phyloP scores from a whole-genome alignment of 306 rosid genomes.

The Abrus precatorius region DNA sequence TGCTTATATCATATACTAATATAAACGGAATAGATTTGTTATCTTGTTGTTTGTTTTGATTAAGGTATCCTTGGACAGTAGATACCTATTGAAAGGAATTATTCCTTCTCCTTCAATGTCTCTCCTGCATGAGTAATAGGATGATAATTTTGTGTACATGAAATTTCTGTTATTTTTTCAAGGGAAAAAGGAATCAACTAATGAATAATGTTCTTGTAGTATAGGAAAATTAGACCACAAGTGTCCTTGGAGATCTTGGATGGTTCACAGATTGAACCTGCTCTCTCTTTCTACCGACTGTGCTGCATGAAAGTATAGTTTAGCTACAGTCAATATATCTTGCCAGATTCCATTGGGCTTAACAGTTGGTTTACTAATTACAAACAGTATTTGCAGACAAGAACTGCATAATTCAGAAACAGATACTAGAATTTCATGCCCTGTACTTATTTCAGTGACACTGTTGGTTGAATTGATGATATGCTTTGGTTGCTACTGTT shows the following conservation, averaged over 20 bases:
- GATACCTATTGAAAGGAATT: neutral
- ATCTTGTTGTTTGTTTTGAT: neutral
- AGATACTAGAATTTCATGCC: neutral
- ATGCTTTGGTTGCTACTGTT: neutral
- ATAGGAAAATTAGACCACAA: neutral
- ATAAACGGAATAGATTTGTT: neutral
- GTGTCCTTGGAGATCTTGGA: neutral
- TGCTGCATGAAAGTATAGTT: neutral
- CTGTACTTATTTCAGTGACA: conserved; percentile 6
- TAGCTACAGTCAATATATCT: neutral
- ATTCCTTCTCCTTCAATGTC: neutral
- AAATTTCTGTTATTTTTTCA: neutral
- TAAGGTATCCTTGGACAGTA: neutral
- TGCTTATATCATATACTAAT: conserved; percentile 6
- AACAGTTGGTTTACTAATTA: conserved; percentile 1
- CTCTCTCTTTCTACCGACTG: conserved; percentile 17
- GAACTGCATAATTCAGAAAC: neutral
- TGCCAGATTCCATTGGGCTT: neutral
- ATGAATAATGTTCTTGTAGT: neutral
- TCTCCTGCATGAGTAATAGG: neutral
- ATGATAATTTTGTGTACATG: neutral
- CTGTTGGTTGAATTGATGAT: conserved; percentile 1
- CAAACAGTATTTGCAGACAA: neutral
- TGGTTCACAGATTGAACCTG: neutral
- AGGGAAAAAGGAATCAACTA: neutral